Conservation (phyloP, 2,329 filamentous ascomycete genomes). For the Fusarium incarnatum region DNA sequence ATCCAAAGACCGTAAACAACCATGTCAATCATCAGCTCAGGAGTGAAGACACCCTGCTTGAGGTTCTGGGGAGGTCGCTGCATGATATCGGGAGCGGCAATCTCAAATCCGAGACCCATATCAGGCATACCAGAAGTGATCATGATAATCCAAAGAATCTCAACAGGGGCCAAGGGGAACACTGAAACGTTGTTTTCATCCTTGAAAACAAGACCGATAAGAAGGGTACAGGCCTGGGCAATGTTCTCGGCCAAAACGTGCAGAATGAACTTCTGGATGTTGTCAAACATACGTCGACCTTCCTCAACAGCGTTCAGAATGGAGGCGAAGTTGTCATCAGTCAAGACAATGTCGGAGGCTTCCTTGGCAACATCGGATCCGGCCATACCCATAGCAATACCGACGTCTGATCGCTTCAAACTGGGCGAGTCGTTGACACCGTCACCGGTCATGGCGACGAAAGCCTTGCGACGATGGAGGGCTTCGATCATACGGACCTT, state of each 20-base stretch:
- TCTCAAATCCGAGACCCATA: conserved; percentile 80
- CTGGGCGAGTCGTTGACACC: conserved; percentile 78
- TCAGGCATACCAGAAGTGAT: conserved; percentile 79
- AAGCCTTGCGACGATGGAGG: conserved; percentile 72
- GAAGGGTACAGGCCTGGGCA: conserved; percentile 73
- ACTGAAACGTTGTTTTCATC: conserved; percentile 71
- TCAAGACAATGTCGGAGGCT: conserved; percentile 74
- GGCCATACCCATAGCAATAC: conserved; percentile 76
- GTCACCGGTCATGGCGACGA: conserved; percentile 78
- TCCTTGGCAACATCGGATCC: conserved; percentile 79
- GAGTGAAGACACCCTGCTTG: conserved; percentile 70
- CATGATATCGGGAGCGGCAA: conserved; percentile 76
- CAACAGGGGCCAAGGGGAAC: conserved; percentile 77
- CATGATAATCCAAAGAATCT: conserved; percentile 85
- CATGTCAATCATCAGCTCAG: conserved; percentile 74
- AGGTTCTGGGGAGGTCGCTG: conserved; percentile 72
- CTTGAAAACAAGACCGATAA: conserved; percentile 78
- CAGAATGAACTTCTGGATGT: conserved; percentile 79
- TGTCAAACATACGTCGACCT: conserved; percentile 77
- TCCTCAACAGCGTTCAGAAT: conserved; percentile 79
- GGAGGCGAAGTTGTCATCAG: conserved; percentile 78
- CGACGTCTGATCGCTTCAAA: conserved; percentile 75
- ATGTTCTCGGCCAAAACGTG: conserved; percentile 76
- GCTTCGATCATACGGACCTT: conserved; percentile 83
- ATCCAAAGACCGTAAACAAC: conserved; percentile 76